Conservation (phyloP, 805 yeast species). For the Saccharomycopsis olivae region DNA sequence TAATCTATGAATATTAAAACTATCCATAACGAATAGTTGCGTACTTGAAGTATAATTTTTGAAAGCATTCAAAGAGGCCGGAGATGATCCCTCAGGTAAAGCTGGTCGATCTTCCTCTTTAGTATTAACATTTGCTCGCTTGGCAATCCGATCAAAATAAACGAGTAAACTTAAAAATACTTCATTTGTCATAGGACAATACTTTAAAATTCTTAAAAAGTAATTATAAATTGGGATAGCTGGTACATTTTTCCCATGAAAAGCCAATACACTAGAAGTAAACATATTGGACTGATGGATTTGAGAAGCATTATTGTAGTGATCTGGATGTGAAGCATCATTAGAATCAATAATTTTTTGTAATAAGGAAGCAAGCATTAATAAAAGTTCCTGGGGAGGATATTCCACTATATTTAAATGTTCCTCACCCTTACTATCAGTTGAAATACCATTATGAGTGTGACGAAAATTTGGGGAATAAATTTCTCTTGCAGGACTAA, state of each 20-base stretch:
- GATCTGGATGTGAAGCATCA: slow-evolving; percentile 69
- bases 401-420: slow-evolving; percentile 71
- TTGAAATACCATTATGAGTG: slow-evolving; percentile 19
- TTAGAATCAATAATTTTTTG: slow-evolving; percentile 86
- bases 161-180: slow-evolving; percentile 84
- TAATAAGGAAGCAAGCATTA: slow-evolving; percentile 77
- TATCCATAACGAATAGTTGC: slow-evolving; percentile 87
- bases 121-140: slow-evolving; percentile 46
- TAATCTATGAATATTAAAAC: slow-evolving; percentile 87
- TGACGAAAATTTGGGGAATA: slow-evolving; percentile 14
- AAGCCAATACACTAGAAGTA: slow-evolving; percentile 68
- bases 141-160: slow-evolving; percentile 89
- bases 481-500: slow-evolving; percentile 9
- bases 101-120: slow-evolving; percentile 8
- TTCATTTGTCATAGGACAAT: slow-evolving; percentile 98
- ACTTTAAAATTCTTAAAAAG: slow-evolving; percentile 79
- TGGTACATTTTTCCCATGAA: slow-evolving; percentile 93
- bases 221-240: slow-evolving; percentile 90
- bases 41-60: slow-evolving; percentile 22
- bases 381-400: slow-evolving; percentile 68
- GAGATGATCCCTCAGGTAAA: slow-evolving; percentile 18
- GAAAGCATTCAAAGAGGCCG: slow-evolving; percentile 10
- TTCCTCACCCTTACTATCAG: slow-evolving; percentile 26
- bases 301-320: slow-evolving; percentile 31
- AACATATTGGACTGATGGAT: slow-evolving; percentile 32